phyloP scores from a whole-genome alignment of 2,329 filamentous ascomycete genomes.

The Aspergillus ochraceus region DNA sequence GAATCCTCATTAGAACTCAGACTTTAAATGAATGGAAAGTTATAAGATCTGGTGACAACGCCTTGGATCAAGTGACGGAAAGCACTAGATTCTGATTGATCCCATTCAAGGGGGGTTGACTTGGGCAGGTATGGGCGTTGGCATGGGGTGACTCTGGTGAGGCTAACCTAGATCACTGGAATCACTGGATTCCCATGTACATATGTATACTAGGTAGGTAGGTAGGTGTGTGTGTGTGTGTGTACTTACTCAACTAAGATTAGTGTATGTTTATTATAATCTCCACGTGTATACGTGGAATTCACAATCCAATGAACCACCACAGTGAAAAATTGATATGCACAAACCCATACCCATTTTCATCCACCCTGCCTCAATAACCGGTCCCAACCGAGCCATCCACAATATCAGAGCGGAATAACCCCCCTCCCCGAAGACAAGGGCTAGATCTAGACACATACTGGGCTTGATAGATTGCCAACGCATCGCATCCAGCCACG shows the following conservation, averaged over 20 bases:
- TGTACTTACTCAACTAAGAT: no score
- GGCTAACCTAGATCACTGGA: not conserved
- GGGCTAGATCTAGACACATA: not conserved
- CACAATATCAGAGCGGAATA: no score
- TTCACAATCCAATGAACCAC: no score
- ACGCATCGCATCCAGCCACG: not conserved
- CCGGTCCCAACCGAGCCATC: no score
- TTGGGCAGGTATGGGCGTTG: not conserved
- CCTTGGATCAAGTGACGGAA: not conserved
- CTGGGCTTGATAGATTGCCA: not conserved
- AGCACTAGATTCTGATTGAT: not conserved
- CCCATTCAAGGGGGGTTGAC: not conserved
- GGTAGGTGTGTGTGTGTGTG: not conserved
- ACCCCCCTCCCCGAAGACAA: no score
- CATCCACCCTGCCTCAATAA: no score
- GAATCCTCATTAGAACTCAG: not conserved
- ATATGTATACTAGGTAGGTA: not conserved
- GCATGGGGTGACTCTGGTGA: not conserved
- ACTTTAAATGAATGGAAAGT: not conserved
- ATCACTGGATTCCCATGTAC: not conserved
- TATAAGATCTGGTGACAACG: not conserved
- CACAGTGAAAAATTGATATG: no score
- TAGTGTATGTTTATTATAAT: no score
- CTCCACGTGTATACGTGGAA: no score
- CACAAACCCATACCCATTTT: no score